phyloP scores from a whole-genome alignment of 805 yeast species.

The Candida endomychidarum region DNA sequence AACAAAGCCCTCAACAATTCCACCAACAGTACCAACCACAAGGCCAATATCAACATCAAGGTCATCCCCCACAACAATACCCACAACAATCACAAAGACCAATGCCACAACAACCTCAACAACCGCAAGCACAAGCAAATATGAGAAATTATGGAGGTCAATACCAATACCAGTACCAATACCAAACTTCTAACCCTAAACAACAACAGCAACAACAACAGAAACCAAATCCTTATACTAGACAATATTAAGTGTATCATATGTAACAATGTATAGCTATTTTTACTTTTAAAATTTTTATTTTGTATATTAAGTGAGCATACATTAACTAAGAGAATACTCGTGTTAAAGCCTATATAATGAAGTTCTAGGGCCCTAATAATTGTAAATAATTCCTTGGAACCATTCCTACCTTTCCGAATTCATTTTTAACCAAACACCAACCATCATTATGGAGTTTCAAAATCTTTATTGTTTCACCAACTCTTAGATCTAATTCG shows the following conservation, averaged over 20 bases:
- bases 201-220: slow-evolving; percentile 17
- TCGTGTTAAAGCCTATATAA: too few relatives aligned
- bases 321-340: neutral
- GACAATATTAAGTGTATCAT: slow-evolving; percentile 11
- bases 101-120: slow-evolving; percentile 3
- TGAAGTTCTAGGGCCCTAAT: too few relatives aligned
- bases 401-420: slow-evolving; percentile 35
- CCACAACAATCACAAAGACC: slow-evolving; percentile 5
- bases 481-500: slow-evolving; percentile 31
- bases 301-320: neutral
- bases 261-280: slow-evolving; percentile 9
- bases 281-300: neutral
- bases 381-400: slow-evolving; percentile 32
- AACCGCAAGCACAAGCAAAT: neutral
- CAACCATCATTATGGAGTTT: slow-evolving; percentile 37
- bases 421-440: slow-evolving; percentile 29
- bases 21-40: slow-evolving; percentile 1
- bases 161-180: slow-evolving; percentile 17
- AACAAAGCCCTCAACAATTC: neutral
- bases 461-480: slow-evolving; percentile 28
- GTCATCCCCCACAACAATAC: neutral
- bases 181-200: slow-evolving; percentile 8
- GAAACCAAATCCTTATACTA: slow-evolving; percentile 13
- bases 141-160: slow-evolving; percentile 16
- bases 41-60: neutral